Evolutionary conservation across 2,329 filamentous ascomycete genomes (phyloP).

Genomic region (Cercospora beticola): DNA sequence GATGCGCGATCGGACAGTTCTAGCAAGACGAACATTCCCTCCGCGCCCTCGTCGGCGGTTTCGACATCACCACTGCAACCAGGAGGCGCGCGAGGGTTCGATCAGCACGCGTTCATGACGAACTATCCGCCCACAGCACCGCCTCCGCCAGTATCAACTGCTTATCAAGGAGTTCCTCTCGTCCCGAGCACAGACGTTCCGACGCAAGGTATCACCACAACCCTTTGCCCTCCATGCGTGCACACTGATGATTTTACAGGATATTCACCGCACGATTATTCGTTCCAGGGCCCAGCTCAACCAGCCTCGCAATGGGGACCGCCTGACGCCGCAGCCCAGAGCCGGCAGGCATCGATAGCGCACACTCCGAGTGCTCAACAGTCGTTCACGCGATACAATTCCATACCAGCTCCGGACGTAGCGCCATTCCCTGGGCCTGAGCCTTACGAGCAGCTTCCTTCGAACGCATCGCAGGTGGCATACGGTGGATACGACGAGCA

Average conservation of each 20-base stretch:
- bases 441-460: slow-evolving; percentile 6
- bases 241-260: slow-evolving; percentile 6
- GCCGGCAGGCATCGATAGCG: slow-evolving; percentile 2
- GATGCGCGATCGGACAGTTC: slow-evolving; percentile 31
- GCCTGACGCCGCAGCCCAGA: slow-evolving; percentile 5
- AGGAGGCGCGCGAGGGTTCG: slow-evolving; percentile 19
- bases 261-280: slow-evolving; percentile 12
- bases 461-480: slow-evolving; percentile 11
- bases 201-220: slow-evolving; percentile 11
- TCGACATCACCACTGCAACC: slow-evolving; percentile 28
- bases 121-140: neutral
- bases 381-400: slow-evolving; percentile 7
- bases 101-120: slow-evolving; percentile 4
- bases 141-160: slow-evolving; percentile 22
- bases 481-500: slow-evolving; percentile 7
- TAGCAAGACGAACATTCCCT: slow-evolving; percentile 22
- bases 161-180: slow-evolving; percentile 23
- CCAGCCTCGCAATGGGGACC: slow-evolving; percentile 5
- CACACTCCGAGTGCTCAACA: slow-evolving; percentile 6
- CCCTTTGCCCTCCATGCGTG: neutral
- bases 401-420: slow-evolving; percentile 13
- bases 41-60: slow-evolving; percentile 31
- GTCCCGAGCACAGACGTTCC: slow-evolving; percentile 14
- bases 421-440: slow-evolving; percentile 16
- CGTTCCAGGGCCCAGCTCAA: neutral